Percentiles rank a stretch among this genome's conserved stretches.
Conservation (phyloP, 169 alveolate genomes). For the Eimeria praecox region DNA sequence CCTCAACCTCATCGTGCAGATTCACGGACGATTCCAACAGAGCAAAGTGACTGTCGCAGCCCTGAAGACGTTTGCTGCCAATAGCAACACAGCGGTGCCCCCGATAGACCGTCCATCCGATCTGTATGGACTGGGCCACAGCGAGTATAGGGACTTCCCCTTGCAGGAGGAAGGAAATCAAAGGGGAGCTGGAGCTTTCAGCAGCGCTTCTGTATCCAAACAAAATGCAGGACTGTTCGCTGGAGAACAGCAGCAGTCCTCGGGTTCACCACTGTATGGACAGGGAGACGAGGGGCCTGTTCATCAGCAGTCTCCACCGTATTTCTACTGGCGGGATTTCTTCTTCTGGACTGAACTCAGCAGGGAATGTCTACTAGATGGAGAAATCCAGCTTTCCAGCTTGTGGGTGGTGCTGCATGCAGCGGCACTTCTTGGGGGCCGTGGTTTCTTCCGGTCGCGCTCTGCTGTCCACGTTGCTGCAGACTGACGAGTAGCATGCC, state of each 20-base stretch:
- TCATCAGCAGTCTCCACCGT: slow-evolving; percentile 45
- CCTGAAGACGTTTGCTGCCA: slow-evolving; percentile 24
- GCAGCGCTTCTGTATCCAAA: slow-evolving; percentile 11
- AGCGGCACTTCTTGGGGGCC: slow-evolving; percentile 40
- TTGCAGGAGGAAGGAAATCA: background rate
- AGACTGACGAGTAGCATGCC: background rate
- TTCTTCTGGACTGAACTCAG: slow-evolving; percentile 63
- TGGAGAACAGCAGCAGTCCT: background rate
- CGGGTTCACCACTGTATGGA: background rate
- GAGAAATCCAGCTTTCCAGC: slow-evolving; percentile 56
- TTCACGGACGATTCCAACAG: slow-evolving; percentile 71
- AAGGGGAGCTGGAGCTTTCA: background rate
- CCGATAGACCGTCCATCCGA: background rate
- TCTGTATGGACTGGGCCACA: background rate
- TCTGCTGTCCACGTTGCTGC: slow-evolving; percentile 15
- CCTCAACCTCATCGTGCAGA: slow-evolving; percentile 60
- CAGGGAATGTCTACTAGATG: slow-evolving; percentile 54
- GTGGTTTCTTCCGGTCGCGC: slow-evolving; percentile 31
- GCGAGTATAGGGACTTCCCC: background rate
- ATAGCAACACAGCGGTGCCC: background rate
- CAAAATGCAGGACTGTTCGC: background rate
- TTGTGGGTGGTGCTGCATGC: slow-evolving; percentile 68
- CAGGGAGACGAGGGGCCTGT: slow-evolving; percentile 26
- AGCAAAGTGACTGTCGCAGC: slow-evolving; percentile 68
- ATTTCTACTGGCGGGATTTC: slow-evolving; percentile 69